Percentiles rank a stretch among this genome's conserved stretches.
Evolutionary conservation across 805 yeast species (phyloP).

Genomic region (Pichia exigua): DNA sequence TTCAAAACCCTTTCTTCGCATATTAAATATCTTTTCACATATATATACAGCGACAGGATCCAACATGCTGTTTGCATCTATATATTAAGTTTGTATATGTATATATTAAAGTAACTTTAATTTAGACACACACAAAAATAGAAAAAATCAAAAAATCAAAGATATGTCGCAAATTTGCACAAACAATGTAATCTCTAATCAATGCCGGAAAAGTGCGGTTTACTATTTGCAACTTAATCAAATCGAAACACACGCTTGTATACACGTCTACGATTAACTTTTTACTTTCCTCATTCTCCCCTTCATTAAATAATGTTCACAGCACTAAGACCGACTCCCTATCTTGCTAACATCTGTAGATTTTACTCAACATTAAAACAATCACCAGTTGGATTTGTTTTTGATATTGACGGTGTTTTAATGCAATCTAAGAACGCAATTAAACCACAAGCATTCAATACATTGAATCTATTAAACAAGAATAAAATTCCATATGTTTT

Average conservation of each 20-base stretch:
- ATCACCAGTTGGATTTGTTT: constrained; percentile 25
- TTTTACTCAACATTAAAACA: background rate
- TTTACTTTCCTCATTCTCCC: background rate
- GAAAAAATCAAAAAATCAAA: too few relatives aligned
- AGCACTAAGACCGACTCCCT: background rate
- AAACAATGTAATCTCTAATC: too few relatives aligned
- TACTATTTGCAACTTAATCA: background rate
- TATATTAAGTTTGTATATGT: background rate
- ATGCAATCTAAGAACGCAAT: constrained; percentile 64
- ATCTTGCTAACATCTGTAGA: background rate
- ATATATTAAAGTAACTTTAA: background rate
- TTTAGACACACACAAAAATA: background rate
- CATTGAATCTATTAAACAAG: constrained; percentile 38
- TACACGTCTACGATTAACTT: too few relatives aligned
- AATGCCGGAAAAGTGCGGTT: background rate
- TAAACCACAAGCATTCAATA: constrained; percentile 50
- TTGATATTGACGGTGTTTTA: constrained; percentile 78
- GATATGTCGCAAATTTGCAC: too few relatives aligned
- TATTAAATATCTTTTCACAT: background rate
- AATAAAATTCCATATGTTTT: constrained; percentile 65
- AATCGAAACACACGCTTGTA: too few relatives aligned
- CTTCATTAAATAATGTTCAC: background rate
- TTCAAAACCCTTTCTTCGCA: background rate
- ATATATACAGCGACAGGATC: background rate
- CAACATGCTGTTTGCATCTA: background rate